These are phyloP conservation scores for Dioscorea alata DNA, from an alignment of 106 monocot species.

Conservation along the genomic window DNA sequence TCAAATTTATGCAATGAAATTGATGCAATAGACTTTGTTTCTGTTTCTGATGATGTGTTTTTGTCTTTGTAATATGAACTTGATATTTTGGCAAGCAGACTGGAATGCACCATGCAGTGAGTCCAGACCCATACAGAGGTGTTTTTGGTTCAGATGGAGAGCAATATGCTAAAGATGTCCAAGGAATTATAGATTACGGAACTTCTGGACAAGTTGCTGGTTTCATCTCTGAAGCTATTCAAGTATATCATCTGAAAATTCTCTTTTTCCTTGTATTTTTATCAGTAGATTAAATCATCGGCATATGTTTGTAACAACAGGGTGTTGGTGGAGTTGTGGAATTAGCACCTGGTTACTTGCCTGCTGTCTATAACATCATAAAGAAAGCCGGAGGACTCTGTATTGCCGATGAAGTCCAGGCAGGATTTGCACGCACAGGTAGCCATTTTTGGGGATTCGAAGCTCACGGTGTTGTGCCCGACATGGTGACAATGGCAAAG, in stretches of 20 bases:
- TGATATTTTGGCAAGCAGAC: conserved; percentile 31
- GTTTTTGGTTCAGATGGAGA: conserved; percentile 84
- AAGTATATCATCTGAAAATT: conserved; percentile 30
- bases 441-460: conserved; percentile 94
- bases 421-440: conserved; percentile 75
- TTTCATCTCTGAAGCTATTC: conserved; percentile 93
- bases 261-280: not conserved
- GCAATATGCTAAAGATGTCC: conserved; percentile 91
- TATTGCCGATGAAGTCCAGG: conserved; percentile 92
- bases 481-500: conserved; percentile 92
- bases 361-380: conserved; percentile 54
- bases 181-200: conserved; percentile 93
- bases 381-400: conserved; percentile 84
- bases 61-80: not conserved
- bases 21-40: not conserved
- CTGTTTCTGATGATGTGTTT: not conserved
- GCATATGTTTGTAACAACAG: conserved; percentile 9
- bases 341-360: conserved; percentile 77
- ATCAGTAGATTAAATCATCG: too few species aligned
- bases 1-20: too few species aligned
- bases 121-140: conserved; percentile 95
- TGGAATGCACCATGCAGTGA: conserved; percentile 93
- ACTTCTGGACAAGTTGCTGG: conserved; percentile 78
- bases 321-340: conserved; percentile 83
- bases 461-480: conserved; percentile 68